phyloP scores from a whole-genome alignment of 208 protist species.

The Trypanosoma melophagium region DNA sequence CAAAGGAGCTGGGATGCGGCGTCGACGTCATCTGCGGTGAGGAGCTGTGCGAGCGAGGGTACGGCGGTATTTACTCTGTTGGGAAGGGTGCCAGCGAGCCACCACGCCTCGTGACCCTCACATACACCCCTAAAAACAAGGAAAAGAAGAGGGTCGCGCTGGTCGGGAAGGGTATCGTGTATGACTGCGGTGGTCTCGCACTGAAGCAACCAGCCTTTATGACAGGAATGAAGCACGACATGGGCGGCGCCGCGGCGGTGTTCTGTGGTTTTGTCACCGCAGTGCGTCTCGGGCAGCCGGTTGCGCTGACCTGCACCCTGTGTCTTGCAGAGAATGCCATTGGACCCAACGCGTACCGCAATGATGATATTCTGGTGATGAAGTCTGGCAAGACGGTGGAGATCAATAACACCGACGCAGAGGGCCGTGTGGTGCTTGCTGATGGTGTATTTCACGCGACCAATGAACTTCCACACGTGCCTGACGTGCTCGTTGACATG shows the following conservation, averaged over 20 bases:
- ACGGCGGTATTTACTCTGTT: constrained; percentile 76
- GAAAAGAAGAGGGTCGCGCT: constrained; percentile 57
- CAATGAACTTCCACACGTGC: constrained; percentile 59
- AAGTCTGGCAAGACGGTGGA: constrained; percentile 88
- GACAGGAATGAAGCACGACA: constrained; percentile 90
- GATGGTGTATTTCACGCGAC: constrained; percentile 87
- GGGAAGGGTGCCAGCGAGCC: constrained; percentile 67
- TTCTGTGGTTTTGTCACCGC: constrained; percentile 77
- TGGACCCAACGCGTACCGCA: constrained; percentile 58
- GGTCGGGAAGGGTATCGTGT: constrained; percentile 88
- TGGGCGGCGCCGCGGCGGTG: constrained; percentile 81
- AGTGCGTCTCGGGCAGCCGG: constrained; percentile 40
- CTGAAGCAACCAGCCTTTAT: constrained; percentile 77
- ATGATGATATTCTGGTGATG: constrained; percentile 84
- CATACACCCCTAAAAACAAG: constrained; percentile 47
- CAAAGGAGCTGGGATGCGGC: constrained; percentile 40
- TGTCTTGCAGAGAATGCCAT: constrained; percentile 89
- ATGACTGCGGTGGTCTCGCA: constrained; percentile 88
- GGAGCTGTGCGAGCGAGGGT: constrained; percentile 61
- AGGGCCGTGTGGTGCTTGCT: constrained; percentile 82
- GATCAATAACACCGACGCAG: constrained; percentile 91
- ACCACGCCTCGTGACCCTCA: constrained; percentile 67
- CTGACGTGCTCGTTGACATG: constrained; percentile 83
- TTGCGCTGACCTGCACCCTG: constrained; percentile 71
- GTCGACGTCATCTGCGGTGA: constrained; percentile 73